phyloP scores from a whole-genome alignment of 2,329 filamentous ascomycete genomes.

The Exophiala sp. region DNA sequence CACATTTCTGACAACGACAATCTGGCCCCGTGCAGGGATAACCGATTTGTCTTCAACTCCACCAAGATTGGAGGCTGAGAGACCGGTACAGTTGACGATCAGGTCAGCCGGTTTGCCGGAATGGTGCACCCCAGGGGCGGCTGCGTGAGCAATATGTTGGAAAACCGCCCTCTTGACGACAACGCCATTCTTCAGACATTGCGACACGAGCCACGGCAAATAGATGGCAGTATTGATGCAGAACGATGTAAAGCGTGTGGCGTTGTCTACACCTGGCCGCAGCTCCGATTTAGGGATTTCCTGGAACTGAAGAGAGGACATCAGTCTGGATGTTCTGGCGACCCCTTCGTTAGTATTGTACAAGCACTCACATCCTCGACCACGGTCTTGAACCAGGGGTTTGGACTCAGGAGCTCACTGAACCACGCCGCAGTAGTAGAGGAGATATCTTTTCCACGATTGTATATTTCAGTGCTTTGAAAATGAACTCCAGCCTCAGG shows the following conservation, averaged over 20 bases:
- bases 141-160: slow-evolving; percentile 66
- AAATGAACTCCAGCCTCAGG: slow-evolving; percentile 72
- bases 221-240: slow-evolving; percentile 91
- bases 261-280: slow-evolving; percentile 61
- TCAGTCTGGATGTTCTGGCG: neutral
- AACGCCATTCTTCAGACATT: slow-evolving; percentile 69
- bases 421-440: slow-evolving; percentile 54
- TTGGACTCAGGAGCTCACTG: slow-evolving; percentile 58
- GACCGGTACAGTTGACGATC: slow-evolving; percentile 78
- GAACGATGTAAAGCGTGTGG: slow-evolving; percentile 70
- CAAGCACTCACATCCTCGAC: slow-evolving; percentile 56
- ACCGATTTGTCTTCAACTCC: slow-evolving; percentile 72
- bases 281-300: slow-evolving; percentile 54
- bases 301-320: slow-evolving; percentile 48
- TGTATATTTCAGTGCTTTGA: slow-evolving; percentile 55
- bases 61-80: slow-evolving; percentile 67
- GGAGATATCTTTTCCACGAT: slow-evolving; percentile 58
- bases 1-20: slow-evolving; percentile 76
- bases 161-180: slow-evolving; percentile 59
- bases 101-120: slow-evolving; percentile 56
- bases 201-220: slow-evolving; percentile 74
- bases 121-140: slow-evolving; percentile 56
- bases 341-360: neutral
- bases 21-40: slow-evolving; percentile 73
- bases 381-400: slow-evolving; percentile 68